Base-by-base conservation (phyloP, 2,329 filamentous ascomycete species). In the Pseudogymnoascus sp. region DNA sequence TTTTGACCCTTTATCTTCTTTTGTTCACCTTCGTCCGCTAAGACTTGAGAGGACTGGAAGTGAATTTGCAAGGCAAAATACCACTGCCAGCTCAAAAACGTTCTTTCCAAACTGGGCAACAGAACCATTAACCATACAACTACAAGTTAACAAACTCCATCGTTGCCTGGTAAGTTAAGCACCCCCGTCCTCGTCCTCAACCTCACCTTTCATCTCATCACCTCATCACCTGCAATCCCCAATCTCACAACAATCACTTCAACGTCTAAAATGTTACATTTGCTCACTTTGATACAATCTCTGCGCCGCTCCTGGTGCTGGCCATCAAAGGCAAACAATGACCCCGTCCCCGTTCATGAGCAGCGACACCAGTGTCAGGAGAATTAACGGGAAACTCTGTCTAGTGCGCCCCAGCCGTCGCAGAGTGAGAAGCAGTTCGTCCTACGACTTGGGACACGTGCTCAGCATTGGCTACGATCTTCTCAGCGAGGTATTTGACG, bases 321-420 rank as follows among this genome's bases (percentile, higher is more conserved):
- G 50, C 26, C 29, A 19, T 56, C 46, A 33, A 56, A 56, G 50
- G 29, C 50, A 33, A 56, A 56, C 50, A 56, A 56, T 56, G 50
- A 31, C 26, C 26, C 46, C 9, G 10, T 15, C 33, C 33, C 33
- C 33, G 10, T 56, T 56, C n/a, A 10, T 56, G 26, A 56, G 29
- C 50, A 17, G 40, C 35, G 59, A 60, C 31, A 60, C 35, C n/a
- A 38, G 38, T 31, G 59, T 60, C 19, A 37, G 23, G 19, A 60
- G 17, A 60, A 60, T 60, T 60, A 60, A 60, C 59, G 59, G 59
- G 23, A 60, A 31, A 26, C 38, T 60, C 2, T 42, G 38, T 42
- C 19, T 60, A 60, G 59, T 60, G 9, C 33, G 59, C 13, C 59
- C 59, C 15, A 60, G 35, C 37, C 59, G 35, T 19, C 33, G 38